phyloP scores from a whole-genome alignment of 1,284 basidiomycete genomes.

The Schizophyllum commune region DNA sequence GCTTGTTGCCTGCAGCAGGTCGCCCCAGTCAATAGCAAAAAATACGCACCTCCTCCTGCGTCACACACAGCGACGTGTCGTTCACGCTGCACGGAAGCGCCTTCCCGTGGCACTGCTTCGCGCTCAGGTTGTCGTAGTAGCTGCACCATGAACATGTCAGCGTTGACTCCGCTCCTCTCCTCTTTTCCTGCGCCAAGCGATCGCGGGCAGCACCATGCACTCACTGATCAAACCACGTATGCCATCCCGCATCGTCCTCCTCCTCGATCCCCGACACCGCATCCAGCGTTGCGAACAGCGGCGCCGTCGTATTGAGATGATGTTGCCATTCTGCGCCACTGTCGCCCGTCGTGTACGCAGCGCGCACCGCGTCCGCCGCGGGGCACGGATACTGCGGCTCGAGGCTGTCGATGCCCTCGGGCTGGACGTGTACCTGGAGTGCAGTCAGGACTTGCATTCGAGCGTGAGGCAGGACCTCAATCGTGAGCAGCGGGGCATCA shows the following conservation, averaged over 20 bases:
- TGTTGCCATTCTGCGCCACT: constrained; percentile 26
- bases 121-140: constrained; percentile 41
- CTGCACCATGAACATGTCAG: constrained; percentile 14
- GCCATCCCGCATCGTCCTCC: constrained; percentile 35
- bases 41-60: constrained; percentile 27
- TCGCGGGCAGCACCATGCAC: no score
- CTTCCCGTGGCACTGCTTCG: constrained; percentile 40
- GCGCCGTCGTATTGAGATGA: constrained; percentile 27
- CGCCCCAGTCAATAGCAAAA: neutral
- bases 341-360: constrained; percentile 26
- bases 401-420: constrained; percentile 29
- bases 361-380: constrained; percentile 24
- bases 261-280: constrained; percentile 30
- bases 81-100: constrained; percentile 34
- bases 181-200: no score
- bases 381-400: constrained; percentile 35
- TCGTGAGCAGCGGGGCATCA: no score
- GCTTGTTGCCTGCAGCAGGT: no score
- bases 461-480: no score
- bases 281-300: constrained; percentile 32
- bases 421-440: constrained; percentile 13
- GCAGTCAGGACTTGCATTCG: no score
- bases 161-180: no score
- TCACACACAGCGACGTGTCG: constrained; percentile 31
- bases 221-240: constrained; percentile 40